Conservation (phyloP, 225 moss, liverwort and hornwort species). For the Lunularia cruciata region DNA sequence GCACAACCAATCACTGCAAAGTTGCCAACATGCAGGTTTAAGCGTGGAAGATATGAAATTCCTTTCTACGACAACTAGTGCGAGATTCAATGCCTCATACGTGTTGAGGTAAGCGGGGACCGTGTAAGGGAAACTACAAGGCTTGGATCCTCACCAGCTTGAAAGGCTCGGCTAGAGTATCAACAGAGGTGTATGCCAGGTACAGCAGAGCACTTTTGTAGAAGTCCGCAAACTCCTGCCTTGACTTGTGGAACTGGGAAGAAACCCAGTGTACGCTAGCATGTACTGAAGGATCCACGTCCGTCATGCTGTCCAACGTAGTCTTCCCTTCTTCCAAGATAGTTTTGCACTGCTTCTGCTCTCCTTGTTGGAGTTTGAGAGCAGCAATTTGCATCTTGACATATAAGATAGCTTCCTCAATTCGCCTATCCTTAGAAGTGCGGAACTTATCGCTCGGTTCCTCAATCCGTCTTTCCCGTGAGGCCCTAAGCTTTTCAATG, state of each 20-base stretch:
- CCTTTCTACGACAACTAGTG: too few relatives aligned
- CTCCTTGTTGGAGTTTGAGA: conserved; percentile 74
- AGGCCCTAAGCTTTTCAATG: conserved; percentile 72
- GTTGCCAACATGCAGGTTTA: too few relatives aligned
- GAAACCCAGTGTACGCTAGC: conserved; percentile 98
- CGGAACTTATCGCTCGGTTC: conserved; percentile 59
- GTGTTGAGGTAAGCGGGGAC: too few relatives aligned
- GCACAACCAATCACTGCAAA: too few relatives aligned
- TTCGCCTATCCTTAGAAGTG: conserved; percentile 79
- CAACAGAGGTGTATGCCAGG: conserved; percentile 96
- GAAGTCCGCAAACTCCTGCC: conserved; percentile 97
- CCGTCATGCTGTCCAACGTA: conserved; percentile 88
- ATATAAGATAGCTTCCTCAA: conserved; percentile 93
- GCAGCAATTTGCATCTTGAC: conserved; percentile 98
- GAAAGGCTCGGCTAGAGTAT: conserved; percentile 84
- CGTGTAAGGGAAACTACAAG: too few relatives aligned
- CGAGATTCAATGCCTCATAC: too few relatives aligned
- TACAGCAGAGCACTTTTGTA: conserved; percentile 96
- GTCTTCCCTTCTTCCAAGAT: conserved; percentile 77
- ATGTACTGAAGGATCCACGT: conserved; percentile 92
- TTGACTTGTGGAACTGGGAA: conserved; percentile 93
- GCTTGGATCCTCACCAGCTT: conserved; percentile 72
- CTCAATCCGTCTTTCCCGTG: conserved; percentile 86
- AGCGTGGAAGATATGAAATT: too few relatives aligned
- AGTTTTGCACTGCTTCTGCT: conserved; percentile 77